Percentiles rank a stretch among this genome's conserved stretches.
Conservation (phyloP, 2,329 filamentous ascomycete species). For the Aciculosporium take region DNA sequence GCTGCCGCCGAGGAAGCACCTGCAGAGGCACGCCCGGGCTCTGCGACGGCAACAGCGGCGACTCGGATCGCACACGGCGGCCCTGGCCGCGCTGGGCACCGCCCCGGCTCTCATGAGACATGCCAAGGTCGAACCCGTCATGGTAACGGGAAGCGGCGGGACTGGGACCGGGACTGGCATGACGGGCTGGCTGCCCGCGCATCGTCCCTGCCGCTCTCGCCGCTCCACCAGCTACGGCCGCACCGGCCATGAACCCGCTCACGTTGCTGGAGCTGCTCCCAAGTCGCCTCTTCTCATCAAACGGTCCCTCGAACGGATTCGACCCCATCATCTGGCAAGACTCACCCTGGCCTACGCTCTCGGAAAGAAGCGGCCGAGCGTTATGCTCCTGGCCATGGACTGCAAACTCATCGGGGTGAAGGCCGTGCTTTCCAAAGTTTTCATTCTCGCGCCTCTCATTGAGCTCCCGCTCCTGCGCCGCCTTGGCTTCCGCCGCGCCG, state of each 20-base stretch:
- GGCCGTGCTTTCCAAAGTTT: slow-evolving; percentile 30
- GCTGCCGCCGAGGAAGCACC: slow-evolving; percentile 2
- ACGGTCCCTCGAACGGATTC: slow-evolving; percentile 5
- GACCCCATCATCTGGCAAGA: slow-evolving; percentile 10
- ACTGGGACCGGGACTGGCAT: slow-evolving; percentile 7
- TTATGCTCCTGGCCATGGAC: slow-evolving; percentile 13
- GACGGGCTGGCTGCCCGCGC: slow-evolving; percentile 1
- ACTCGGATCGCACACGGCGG: slow-evolving; percentile 1
- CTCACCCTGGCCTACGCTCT: slow-evolving; percentile 6
- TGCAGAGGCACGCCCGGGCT: not conserved
- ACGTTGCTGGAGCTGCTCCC: slow-evolving; percentile 6
- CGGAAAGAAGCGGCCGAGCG: slow-evolving; percentile 6
- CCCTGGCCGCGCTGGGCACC: slow-evolving; percentile 1
- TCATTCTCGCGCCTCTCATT: slow-evolving; percentile 38
- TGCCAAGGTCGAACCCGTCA: slow-evolving; percentile 9
- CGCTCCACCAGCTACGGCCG: slow-evolving; percentile 4
- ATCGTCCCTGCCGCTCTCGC: slow-evolving; percentile 1
- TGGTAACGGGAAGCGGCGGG: no score
- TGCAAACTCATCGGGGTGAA: slow-evolving; percentile 32
- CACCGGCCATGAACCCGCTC: slow-evolving; percentile 8
- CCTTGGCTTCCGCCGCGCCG: slow-evolving; percentile 35
- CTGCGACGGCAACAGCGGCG: not conserved
- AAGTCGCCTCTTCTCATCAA: slow-evolving; percentile 6
- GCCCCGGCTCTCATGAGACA: slow-evolving; percentile 5
- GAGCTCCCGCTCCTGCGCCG: slow-evolving; percentile 28